Evolutionary conservation across 1,284 basidiomycete genomes (phyloP), one percentile per base, ranked within the genome.

Genomic region (Termitomyces sp.): DNA sequence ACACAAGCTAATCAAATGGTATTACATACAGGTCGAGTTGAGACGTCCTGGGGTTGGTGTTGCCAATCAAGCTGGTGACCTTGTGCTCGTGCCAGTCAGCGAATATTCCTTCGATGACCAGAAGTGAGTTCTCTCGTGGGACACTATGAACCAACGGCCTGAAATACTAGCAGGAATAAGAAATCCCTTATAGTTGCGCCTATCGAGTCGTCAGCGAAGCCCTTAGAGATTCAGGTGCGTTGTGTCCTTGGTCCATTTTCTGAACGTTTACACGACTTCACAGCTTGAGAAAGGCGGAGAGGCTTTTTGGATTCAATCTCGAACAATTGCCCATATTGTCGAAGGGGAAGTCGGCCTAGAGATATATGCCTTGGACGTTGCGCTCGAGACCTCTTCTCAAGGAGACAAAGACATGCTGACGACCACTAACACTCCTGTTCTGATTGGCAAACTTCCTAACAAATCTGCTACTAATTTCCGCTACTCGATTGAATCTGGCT

Each of bases 301-400:
- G 44, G 75, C 77, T 1, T 91, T 91, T 70, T 91, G 89, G 89
- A 73, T 91, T 18, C 78, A 82, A 49, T 68, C 76, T 1, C 75
- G 79, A 40, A 87, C 83, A n/a, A 63, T 91, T 54, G 88, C 75
- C 0, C 83, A 86, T 53, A 80, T 83, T 48, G 78, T 86, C 18
- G 74, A 78, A 57, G 75, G 72, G n/a, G 72, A 77, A 31, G 69
- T 74, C 52, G 69, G 72, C 30, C 76, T 83, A 39, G 73, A 80
- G 39, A 67, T 90, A 40, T 85, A 83, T 63, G 75, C 80, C 5
- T 67, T 86, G 51, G 73, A 80, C 33, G 63, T 88, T 63, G 65
- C 72, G 14, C 71, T 72, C 55, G 66, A 74, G 33, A 61, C 66
- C 2, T 58, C 66, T 34, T 55, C 55, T 19, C 54, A 60, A 34